Conservation (phyloP, 2,329 filamentous ascomycete genomes). For the Diaporthe amygdali region DNA sequence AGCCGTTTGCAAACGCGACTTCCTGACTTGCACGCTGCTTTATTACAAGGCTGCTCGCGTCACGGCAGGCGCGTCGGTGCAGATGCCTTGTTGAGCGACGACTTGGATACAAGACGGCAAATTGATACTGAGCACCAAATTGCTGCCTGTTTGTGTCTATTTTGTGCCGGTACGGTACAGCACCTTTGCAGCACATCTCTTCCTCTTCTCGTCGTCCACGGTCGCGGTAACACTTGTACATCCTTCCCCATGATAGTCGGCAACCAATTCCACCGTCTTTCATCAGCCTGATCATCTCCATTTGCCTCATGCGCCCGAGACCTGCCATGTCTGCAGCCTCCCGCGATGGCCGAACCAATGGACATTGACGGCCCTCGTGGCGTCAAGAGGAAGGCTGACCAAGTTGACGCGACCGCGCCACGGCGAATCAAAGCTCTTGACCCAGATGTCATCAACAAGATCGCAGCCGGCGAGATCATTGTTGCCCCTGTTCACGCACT, state of each 20-base stretch:
- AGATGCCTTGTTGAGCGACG: not conserved
- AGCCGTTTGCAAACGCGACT: not conserved
- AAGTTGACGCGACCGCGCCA: conserved; percentile 29
- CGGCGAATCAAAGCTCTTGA: conserved; percentile 72
- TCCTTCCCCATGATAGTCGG: not conserved
- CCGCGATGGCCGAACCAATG: conserved; percentile 46
- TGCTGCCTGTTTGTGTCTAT: not conserved
- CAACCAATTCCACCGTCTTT: not conserved
- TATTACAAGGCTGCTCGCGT: not conserved
- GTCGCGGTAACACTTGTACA: not conserved
- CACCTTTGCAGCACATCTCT: not conserved
- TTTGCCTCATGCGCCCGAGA: not conserved
- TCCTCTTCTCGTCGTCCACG: not conserved
- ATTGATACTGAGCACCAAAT: not conserved
- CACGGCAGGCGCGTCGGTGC: not conserved
- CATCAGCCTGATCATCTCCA: not conserved
- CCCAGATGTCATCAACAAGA: conserved; percentile 96
- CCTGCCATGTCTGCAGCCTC: not conserved
- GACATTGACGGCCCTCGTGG: conserved; percentile 49
- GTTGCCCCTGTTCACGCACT: conserved; percentile 94
- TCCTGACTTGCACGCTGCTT: not conserved
- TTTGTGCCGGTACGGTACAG: not conserved
- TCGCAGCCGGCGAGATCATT: conserved; percentile 97
- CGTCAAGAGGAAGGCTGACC: conserved; percentile 55
- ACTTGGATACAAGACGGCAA: not conserved